Percentiles rank a stretch among this genome's conserved stretches.
Conservation (phyloP, 805 yeast genomes). For the Helenozyma baotianmanensis region DNA sequence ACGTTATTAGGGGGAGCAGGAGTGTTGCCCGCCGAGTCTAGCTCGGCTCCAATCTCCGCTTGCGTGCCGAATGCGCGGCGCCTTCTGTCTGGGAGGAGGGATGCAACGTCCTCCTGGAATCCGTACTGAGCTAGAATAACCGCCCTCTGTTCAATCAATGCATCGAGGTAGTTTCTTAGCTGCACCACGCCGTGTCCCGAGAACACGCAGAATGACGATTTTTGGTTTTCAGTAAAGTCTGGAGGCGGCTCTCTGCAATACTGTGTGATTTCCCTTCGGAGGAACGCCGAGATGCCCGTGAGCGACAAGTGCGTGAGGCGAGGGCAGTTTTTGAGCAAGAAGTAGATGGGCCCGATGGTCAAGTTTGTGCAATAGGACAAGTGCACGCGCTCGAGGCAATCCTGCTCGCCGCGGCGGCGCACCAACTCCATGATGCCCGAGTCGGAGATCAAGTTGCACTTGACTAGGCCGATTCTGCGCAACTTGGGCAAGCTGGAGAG, state of each 20-base stretch:
- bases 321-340: conserved; percentile 74
- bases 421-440: conserved; percentile 70
- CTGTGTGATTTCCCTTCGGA: conserved; percentile 76
- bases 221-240: conserved; percentile 85
- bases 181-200: conserved; percentile 83
- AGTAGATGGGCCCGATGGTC: conserved; percentile 71
- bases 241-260: conserved; percentile 91
- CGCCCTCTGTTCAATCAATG: conserved; percentile 16
- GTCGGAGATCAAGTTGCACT: conserved; percentile 84
- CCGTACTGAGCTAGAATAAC: conserved; percentile 15
- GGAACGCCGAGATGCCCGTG: conserved; percentile 88
- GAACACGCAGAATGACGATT: conserved; percentile 84
- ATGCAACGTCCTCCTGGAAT: conserved; percentile 8
- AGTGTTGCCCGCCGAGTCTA: neutral
- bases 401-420: conserved; percentile 64
- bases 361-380: conserved; percentile 84
- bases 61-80: conserved; percentile 1
- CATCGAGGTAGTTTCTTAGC: conserved; percentile 64
- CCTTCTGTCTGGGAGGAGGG: conserved; percentile 5
- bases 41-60: neutral
- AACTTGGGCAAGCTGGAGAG: conserved; percentile 72
- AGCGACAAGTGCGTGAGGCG: conserved; percentile 83
- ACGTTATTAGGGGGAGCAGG: conserved; percentile 10
- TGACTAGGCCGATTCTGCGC: conserved; percentile 89
- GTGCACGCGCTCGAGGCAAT: conserved; percentile 87